phyloP scores from a whole-genome alignment of 257 asterid species.

The Echites panduratus region DNA sequence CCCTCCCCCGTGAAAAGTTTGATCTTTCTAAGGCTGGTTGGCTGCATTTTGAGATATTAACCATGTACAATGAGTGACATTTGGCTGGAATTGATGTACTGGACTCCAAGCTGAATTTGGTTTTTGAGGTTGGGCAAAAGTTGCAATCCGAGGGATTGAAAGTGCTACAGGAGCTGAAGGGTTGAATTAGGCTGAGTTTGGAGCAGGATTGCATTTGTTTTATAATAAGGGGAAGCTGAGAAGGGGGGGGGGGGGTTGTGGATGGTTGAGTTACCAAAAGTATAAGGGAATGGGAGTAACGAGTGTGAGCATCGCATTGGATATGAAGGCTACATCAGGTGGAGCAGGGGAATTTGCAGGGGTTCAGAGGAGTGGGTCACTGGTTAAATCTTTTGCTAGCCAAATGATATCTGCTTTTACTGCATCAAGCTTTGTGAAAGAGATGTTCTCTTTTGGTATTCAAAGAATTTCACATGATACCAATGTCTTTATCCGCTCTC shows the following conservation, averaged over 20 bases:
- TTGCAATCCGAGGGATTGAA: slow-evolving; percentile 79
- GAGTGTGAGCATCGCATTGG: slow-evolving; percentile 71
- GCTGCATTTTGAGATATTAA: slow-evolving; percentile 74
- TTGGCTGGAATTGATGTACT: slow-evolving; percentile 81
- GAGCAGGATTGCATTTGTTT: slow-evolving; percentile 91
- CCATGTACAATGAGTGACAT: slow-evolving; percentile 60
- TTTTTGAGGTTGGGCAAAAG: slow-evolving; percentile 63
- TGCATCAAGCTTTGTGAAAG: slow-evolving; percentile 91
- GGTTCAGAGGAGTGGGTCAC: slow-evolving; percentile 82
- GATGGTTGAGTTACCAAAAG: slow-evolving; percentile 86
- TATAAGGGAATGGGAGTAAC: slow-evolving; percentile 75
- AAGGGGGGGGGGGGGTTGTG: slow-evolving; percentile 71
- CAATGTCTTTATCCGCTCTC: too few species aligned
- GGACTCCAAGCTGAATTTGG: slow-evolving; percentile 83
- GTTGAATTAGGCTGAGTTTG: slow-evolving; percentile 92
- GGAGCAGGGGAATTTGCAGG: slow-evolving; percentile 68
- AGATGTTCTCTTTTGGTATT: slow-evolving; percentile 86
- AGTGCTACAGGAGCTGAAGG: slow-evolving; percentile 86
- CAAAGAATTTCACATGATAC: too few species aligned
- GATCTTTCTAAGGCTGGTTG: slow-evolving; percentile 91
- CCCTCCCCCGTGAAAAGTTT: slow-evolving; percentile 50
- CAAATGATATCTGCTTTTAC: slow-evolving; percentile 94
- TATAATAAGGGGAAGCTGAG: slow-evolving; percentile 91
- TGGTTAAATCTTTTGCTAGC: slow-evolving; percentile 81
- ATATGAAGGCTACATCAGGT: slow-evolving; percentile 81